Evolutionary conservation across 176 grass and related monocot species (phyloP), one percentile per base, ranked within the genome.

Genomic region (Oryza meridionalis): DNA sequence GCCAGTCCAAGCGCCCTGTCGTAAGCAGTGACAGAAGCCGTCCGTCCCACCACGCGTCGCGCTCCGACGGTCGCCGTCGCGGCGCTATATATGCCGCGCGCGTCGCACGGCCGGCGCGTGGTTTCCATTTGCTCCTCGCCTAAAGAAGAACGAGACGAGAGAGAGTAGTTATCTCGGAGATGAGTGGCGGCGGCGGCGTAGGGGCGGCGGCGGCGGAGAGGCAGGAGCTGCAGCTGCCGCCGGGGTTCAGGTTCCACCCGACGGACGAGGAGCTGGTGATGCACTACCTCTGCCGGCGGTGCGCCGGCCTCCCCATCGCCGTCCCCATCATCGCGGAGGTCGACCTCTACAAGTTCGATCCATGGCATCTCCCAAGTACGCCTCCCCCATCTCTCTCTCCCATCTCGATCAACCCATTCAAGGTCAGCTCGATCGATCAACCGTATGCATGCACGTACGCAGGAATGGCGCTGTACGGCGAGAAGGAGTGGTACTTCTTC

Each of bases 401-500:
- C n/a, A n/a, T n/a, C n/a, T n/a, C n/a, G n/a, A n/a, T n/a, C n/a
- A n/a, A n/a, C n/a, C n/a, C n/a, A n/a, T n/a, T n/a, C n/a, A n/a
- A n/a, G n/a, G n/a, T n/a, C n/a, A n/a, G n/a, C n/a, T n/a, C n/a
- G n/a, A n/a, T n/a, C n/a, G n/a, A n/a, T n/a, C n/a, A n/a, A n/a
- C n/a, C n/a, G n/a, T n/a, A n/a, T n/a, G n/a, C n/a, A n/a, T n/a
- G n/a, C n/a, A n/a, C n/a, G n/a, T n/a, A n/a, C n/a, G n/a, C n/a
- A 94, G 93, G 83, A 22, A 90, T 90, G 88, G 88, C 93, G 50
- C 17, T 88, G 77, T 90, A 92, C 72, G 90, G 93, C 65, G 93
- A 95, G 85, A 95, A 95, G 72, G 93, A 95, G 61, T 95, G 93
- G 93, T 95, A 95, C 68, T 95, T 95, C 83, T 95, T 95, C 77